Evolutionary conservation across 2,329 filamentous ascomycete species (phyloP), one percentile per base, ranked within the genome.

Genomic region (Colletotrichum higginsianum): DNA sequence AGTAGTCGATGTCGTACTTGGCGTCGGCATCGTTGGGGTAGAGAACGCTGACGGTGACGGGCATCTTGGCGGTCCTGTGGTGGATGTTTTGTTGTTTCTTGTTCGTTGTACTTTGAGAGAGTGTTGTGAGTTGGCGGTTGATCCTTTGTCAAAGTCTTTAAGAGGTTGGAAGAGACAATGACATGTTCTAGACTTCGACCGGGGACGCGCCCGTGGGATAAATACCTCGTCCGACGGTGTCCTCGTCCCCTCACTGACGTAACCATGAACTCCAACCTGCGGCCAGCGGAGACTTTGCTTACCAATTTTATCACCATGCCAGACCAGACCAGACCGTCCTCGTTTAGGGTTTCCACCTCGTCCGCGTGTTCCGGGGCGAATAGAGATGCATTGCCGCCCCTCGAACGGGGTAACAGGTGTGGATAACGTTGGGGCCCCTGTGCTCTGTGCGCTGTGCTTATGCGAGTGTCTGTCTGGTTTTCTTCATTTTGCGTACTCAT

Each of bases 11-110:
- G 60, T 73, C 62, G 55, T 73, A 73, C 68, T 73, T 64, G 63
- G 71, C 71, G 42, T 73, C 71, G n/a, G 71, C 52, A 49, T 72
- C 71, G 49, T 73, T 73, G 47, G 71, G 71, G 55, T 85, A 73
- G 40, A 73, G 52, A 3, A 73, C 63, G 5, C 44, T 61, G 38
- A 73, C n/a, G 21, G 71, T 64, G 68, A 55, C 44, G 4, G 71
- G n/a, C 71, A 73, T 73, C 16, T 47, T 67, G 55, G 26, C 40
- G 53, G 15, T 30, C 30, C 30, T 35, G 30, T 35, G 7, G 30
- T 11, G 30, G 30, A 9, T 11, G 35, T 53, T 40, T 8, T 3
- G n/a, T 35, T 18, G 8, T 9, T 42, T 57, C 13, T 47, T 40
- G n/a, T 53, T 7, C 15, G n/a, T 16, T 8, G 13, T 15, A 2